Evolutionary conservation across 306 rosid genomes (phyloP).

Genomic region (Alnus rubra): DNA sequence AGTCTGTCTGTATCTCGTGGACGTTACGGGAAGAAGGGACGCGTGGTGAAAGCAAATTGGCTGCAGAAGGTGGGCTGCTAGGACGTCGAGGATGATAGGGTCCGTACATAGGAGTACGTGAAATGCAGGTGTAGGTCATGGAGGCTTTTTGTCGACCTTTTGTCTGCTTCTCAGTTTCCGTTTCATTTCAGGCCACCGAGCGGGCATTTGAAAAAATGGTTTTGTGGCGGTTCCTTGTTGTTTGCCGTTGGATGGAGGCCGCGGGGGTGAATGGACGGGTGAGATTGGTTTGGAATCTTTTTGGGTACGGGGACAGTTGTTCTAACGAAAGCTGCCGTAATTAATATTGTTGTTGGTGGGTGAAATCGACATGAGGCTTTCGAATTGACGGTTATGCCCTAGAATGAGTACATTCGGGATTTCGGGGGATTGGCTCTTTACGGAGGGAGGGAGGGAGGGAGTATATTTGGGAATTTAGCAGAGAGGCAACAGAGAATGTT

Average conservation of each 20-base stretch:
- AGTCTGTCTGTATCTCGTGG: not conserved
- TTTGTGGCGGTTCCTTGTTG: not conserved
- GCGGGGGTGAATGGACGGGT: not conserved
- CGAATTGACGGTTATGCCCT: not conserved
- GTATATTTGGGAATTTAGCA: not conserved
- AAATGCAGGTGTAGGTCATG: conserved; percentile 27
- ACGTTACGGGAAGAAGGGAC: conserved; percentile 24
- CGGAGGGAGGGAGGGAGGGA: not conserved
- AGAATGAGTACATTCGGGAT: accelerated
- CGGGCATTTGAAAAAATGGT: not conserved
- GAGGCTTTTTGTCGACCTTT: conserved; percentile 18
- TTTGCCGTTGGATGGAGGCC: not conserved
- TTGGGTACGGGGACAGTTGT: not conserved
- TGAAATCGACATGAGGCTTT: not conserved
- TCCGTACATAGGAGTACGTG: conserved; percentile 31
- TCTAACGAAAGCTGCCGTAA: not conserved
- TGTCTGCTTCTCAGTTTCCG: conserved; percentile 22
- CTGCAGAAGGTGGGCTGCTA: conserved; percentile 17
- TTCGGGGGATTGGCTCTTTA: not conserved
- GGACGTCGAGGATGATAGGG: conserved; percentile 37
- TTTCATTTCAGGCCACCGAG: conserved; percentile 8
- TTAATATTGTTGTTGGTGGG: not conserved
- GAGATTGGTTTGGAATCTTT: not conserved
- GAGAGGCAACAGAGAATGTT: not conserved
- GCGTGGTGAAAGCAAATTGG: conserved; percentile 28